phyloP scores from a whole-genome alignment of 208 protist genomes.

The Balamuthia mandrillaris region DNA sequence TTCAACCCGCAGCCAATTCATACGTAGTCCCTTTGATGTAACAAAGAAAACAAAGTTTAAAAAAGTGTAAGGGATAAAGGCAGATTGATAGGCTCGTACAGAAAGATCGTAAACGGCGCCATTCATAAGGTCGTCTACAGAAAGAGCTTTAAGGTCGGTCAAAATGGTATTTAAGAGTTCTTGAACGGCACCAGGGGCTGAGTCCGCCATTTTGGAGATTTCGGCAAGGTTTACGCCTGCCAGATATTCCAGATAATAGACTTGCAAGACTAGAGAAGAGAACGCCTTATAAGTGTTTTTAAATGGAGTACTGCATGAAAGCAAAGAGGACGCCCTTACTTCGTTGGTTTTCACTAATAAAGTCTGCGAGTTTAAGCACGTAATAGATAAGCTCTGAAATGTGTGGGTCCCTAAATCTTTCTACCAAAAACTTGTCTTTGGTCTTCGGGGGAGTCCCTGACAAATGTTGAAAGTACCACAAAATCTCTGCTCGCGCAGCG shows the following conservation, averaged over 20 bases:
- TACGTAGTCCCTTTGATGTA: no score
- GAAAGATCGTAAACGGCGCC: background rate
- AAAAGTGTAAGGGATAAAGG: no score
- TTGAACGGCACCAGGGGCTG: background rate
- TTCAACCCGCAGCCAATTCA: no score
- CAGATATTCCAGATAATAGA: slow-evolving; percentile 15
- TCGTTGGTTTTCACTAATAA: background rate
- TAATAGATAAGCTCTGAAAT: slow-evolving; percentile 5
- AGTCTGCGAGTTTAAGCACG: background rate
- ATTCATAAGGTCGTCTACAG: slow-evolving; percentile 10
- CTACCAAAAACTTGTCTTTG: slow-evolving; percentile 19
- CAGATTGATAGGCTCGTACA: no score
- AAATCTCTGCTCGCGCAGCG: background rate
- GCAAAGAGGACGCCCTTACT: background rate
- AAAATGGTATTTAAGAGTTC: background rate
- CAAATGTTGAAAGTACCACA: slow-evolving; percentile 16
- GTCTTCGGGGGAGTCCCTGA: background rate
- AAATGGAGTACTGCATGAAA: no score
- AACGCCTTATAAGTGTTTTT: no score
- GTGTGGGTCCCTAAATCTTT: background rate
- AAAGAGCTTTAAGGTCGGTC: background rate
- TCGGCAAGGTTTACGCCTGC: background rate
- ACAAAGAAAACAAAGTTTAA: no score
- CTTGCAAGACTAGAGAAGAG: slow-evolving; percentile 5
- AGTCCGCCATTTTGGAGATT: background rate